phyloP scores from a whole-genome alignment of 2,329 filamentous ascomycete genomes.

The Fusarium nanum region DNA sequence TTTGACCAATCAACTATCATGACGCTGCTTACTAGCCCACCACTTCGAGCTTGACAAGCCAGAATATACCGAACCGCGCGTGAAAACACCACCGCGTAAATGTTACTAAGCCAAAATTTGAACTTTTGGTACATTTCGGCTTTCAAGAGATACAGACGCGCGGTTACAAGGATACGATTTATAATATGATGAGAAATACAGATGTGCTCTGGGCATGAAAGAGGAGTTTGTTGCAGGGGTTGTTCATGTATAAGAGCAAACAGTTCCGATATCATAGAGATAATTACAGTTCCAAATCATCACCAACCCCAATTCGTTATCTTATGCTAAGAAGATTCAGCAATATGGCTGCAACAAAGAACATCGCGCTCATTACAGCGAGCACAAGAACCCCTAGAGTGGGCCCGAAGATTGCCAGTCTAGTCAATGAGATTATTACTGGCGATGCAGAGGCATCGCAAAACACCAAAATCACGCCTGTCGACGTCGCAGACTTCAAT shows the following conservation, averaged over 20 bases:
- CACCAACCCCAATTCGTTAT: no score
- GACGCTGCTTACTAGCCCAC: not conserved
- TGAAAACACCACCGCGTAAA: not conserved
- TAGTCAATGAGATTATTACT: constrained; percentile 20
- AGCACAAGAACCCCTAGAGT: constrained; percentile 26
- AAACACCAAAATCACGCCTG: constrained; percentile 2
- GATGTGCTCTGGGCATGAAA: not conserved
- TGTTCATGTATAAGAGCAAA: not conserved
- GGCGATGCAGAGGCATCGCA: not conserved
- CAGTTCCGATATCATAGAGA: no score
- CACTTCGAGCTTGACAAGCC: not conserved
- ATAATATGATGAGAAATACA: not conserved
- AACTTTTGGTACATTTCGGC: not conserved
- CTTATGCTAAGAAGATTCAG: fast-evolving
- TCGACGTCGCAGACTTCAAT: constrained; percentile 36
- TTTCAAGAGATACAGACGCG: not conserved
- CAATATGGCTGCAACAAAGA: constrained; percentile 10
- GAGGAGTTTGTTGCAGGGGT: not conserved
- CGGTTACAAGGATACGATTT: not conserved
- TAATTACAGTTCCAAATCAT: not conserved
- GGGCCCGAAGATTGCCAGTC: constrained; percentile 6
- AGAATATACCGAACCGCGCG: constrained; percentile 4
- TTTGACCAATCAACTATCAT: not conserved
- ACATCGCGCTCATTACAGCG: constrained; percentile 24
- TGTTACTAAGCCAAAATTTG: not conserved